Base-by-base conservation (phyloP, 495 filamentous ascomycete genomes). In the Thermothielavioides terrestris region DNA sequence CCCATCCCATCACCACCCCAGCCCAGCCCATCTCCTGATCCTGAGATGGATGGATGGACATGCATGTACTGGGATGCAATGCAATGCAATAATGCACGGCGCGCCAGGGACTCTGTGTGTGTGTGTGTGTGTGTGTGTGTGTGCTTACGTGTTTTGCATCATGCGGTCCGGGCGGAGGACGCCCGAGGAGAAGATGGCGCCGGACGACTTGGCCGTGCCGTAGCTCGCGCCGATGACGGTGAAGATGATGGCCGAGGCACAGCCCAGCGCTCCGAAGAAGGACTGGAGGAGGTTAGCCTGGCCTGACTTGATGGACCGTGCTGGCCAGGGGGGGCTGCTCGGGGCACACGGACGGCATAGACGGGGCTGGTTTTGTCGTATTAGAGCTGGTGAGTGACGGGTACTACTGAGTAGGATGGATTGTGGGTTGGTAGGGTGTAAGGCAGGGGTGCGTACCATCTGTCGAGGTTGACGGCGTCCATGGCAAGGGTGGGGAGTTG, bases 201-300 rank as follows among this genome's bases (percentile, higher is more conserved):
- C 80, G 52, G 88, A 81, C 42, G 89, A 80, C 52, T 77, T 77
- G 53, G 91, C 87, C 17, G 91, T 95, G 50, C 91, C 91, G 72
- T 95, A 96, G 55, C 89, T 88, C 46, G 90, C 88, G 60, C 91
- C 90, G 57, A 87, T 70, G 60, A 73, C 86, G 47, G 68, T 69
- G 65, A 72, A 67, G 72, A 88, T 76, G 72, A 95, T 89, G 59
- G 89, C 84, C 63, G 58, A 54, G 12, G 68, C 67, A 55, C 67
- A 72, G 45, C 75, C 74, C 40, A 77, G 53, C 3, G 73, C 67
- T 17, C 71, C 70, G 57, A 78, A 77, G 64, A 77, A 75, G 49
- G 72, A 68, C 71, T 65, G 18, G 8, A 15, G 7, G 1, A 1
- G 11, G 1, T 5, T 21, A 40, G 31, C 22, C 34, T 28, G 6